Evolutionary conservation across 192 early-diverging fungal species (phyloP), one percentile per base, ranked within the genome.

Genomic region (Mortierella alpina): DNA sequence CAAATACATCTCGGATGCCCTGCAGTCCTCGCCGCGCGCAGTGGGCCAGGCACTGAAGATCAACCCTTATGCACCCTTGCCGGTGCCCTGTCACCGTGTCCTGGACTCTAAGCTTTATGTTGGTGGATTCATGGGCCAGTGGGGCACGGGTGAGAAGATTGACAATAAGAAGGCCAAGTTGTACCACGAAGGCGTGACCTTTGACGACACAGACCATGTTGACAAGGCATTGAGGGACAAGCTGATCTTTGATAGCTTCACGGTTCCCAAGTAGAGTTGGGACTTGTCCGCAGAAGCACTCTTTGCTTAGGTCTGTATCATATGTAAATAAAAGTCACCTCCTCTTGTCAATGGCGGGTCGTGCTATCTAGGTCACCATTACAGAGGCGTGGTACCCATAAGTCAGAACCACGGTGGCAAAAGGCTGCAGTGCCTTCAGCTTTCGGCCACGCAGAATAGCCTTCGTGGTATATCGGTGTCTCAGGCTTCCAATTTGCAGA

Each of bases 61-160:
- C 59, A 94, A 94, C 66, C 93, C 93, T 5, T 94, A 91, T 68
- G 86, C 85, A 22, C 93, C 93, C 22, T 62, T 86, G 7, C 92
- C 91, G 7, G 85, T 94, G 0, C 91, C 93, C 3, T 94, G 93
- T 71, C 91, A 94, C 72, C 86, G 93, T 12, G 88, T 94, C 18
- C 66, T 92, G 62, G 85, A 89, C 11, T 75, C 88, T 4, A 86
- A 91, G 69, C 77, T 82, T 55, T 88, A 86, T 48, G 84, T 94
- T n/a, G 93, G 93, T 15, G 93, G 93, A 0, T 94, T 92, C 70
- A 74, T 73, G 48, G 91, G 93, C 52, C 86, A 90, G 69, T 86
- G 77, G 74, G 88, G 87, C n/a, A 85, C 83, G 40, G 90, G 87
- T 48, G 87, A 86, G 66, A 86, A 88, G 72, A 88, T 92, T 17